These are phyloP conservation scores for Pseudogymnoascus sp. DNA, from an alignment of 2,329 filamentous ascomycete genomes.

Conservation along the genomic window DNA sequence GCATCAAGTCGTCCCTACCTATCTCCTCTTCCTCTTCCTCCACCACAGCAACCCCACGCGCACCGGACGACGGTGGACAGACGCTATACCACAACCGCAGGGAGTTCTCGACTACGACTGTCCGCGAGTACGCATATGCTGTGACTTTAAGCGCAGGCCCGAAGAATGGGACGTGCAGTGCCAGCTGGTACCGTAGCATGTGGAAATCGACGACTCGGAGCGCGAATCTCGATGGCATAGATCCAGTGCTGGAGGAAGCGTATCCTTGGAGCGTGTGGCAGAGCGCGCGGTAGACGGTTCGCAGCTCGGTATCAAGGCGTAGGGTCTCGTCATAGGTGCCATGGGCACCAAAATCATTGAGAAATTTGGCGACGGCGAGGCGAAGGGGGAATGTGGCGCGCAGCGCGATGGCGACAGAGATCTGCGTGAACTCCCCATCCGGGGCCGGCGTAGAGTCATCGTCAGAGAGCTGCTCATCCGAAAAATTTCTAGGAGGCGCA, in stretches of 20 bases:
- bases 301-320: conserved; percentile 37
- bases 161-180: conserved; percentile 50
- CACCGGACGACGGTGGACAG: conserved; percentile 29
- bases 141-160: conserved; percentile 35
- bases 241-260: conserved; percentile 11
- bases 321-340: conserved; percentile 41
- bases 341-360: conserved; percentile 37
- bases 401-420: conserved; percentile 37
- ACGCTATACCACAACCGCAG: conserved; percentile 38
- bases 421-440: conserved; percentile 34
- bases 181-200: conserved; percentile 47
- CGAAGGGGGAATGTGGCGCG: conserved; percentile 38
- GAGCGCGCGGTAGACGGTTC: conserved; percentile 37
- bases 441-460: conserved; percentile 30
- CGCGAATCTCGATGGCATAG: conserved; percentile 33
- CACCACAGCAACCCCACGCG: conserved; percentile 15
- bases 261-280: conserved; percentile 29
- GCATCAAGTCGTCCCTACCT: conserved; percentile 29
- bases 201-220: conserved; percentile 43
- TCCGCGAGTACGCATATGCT: conserved; percentile 45
- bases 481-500: conserved; percentile 41
- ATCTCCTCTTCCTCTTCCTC: conserved; percentile 10
- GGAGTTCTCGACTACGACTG: conserved; percentile 41
- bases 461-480: conserved; percentile 41
- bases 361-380: conserved; percentile 36